Evolutionary conservation across 129 eudicot genomes (phyloP).

Genomic region (Artemisia argyi): DNA sequence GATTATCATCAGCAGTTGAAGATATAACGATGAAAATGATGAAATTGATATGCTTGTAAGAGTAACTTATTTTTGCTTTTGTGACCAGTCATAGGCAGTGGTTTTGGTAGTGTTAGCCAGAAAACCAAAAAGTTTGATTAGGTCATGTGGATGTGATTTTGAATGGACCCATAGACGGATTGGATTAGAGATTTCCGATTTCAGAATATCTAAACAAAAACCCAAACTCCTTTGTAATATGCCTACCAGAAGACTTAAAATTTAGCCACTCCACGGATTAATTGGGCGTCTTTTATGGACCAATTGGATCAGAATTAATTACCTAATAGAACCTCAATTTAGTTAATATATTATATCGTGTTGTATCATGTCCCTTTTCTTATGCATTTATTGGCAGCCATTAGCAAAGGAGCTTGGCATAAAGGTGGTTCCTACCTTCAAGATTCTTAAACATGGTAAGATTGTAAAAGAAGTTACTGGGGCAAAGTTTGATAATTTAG

Average conservation of each 20-base stretch:
- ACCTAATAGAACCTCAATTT: not conserved
- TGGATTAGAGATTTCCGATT: not conserved
- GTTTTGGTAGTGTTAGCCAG: too few relatives aligned
- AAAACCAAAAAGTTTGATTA: too few relatives aligned
- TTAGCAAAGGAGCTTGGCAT: constrained; percentile 93
- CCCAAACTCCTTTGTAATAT: not conserved
- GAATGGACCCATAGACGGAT: not conserved
- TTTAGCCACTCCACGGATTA: not conserved
- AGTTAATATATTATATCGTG: not conserved
- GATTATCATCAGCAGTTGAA: too few relatives aligned
- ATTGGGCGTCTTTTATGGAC: not conserved
- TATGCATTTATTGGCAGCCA: constrained; percentile 45
- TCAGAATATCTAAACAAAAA: not conserved
- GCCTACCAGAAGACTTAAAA: not conserved
- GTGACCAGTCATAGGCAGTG: not conserved
- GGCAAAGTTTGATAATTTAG: constrained; percentile 73
- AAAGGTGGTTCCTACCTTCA: constrained; percentile 93
- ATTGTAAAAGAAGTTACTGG: constrained; percentile 85
- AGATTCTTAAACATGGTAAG: constrained; percentile 72
- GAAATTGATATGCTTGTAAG: not conserved
- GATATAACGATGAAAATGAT: not conserved
- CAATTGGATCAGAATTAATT: not conserved
- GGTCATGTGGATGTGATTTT: too few relatives aligned
- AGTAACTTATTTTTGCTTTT: not conserved
- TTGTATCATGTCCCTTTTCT: not conserved